phyloP scores from a whole-genome alignment of 192 early-diverging fungal genomes.

The Dissophora ornata region DNA sequence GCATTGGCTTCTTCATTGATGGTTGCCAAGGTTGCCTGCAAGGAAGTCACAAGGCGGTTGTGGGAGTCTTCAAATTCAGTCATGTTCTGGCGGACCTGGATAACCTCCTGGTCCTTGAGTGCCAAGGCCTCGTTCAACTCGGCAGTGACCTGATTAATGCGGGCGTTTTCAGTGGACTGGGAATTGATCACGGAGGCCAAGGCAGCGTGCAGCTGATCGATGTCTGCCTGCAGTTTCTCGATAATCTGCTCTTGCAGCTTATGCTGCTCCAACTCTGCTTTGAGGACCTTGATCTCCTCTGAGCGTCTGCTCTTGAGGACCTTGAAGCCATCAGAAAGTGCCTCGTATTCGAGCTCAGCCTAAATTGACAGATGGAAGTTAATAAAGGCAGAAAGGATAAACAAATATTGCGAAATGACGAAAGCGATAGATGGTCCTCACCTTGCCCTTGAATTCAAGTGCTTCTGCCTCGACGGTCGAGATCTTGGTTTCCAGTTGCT shows the following conservation, averaged over 20 bases:
- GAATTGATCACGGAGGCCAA: constrained; percentile 38
- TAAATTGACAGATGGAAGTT: not conserved
- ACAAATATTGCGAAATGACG: not conserved
- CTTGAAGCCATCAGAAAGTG: constrained; percentile 48
- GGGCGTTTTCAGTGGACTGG: constrained; percentile 43
- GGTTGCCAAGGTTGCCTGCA: constrained; percentile 47
- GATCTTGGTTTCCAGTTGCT: constrained; percentile 49
- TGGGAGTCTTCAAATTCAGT: constrained; percentile 53
- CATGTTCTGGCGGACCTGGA: constrained; percentile 53
- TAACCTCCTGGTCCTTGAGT: constrained; percentile 50
- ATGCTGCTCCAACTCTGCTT: constrained; percentile 50
- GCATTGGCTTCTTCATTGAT: constrained; percentile 50
- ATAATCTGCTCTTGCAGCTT: constrained; percentile 54
- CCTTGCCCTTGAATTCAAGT: constrained; percentile 55
- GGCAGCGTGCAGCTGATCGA: constrained; percentile 38
- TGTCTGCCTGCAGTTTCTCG: constrained; percentile 46
- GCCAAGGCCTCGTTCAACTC: constrained; percentile 50
- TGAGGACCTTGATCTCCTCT: constrained; percentile 41
- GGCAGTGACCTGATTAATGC: constrained; percentile 48
- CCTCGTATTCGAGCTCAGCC: constrained; percentile 49
- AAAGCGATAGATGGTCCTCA: no score
- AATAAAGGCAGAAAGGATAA: not conserved
- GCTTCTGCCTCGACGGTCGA: constrained; percentile 49
- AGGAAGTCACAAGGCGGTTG: constrained; percentile 43
- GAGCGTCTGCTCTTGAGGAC: constrained; percentile 48